Percentiles rank a stretch among this genome's conserved stretches.
Evolutionary conservation across 2,329 filamentous ascomycete species (phyloP).

Genomic region (Talaromyces amestolkiae): DNA sequence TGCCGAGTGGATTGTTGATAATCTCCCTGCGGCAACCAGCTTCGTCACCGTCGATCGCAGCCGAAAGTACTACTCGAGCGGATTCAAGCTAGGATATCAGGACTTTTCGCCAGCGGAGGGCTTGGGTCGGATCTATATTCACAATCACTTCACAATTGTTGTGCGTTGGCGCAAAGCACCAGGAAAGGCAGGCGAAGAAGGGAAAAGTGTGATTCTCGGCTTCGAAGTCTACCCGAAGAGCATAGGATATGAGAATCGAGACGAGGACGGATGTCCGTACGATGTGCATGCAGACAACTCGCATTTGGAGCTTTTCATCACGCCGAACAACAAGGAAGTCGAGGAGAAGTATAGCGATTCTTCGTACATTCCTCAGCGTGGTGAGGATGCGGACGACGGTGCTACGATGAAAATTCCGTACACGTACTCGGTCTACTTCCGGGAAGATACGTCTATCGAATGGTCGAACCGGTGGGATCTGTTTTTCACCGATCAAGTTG

Average conservation of each 20-base stretch:
- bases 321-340: constrained; percentile 59
- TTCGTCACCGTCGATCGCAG: constrained; percentile 83
- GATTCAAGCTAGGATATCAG: constrained; percentile 82
- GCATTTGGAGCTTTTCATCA: constrained; percentile 67
- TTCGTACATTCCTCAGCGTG: constrained; percentile 58
- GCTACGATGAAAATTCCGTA: constrained; percentile 73
- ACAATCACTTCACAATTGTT: constrained; percentile 86
- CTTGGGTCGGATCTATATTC: constrained; percentile 68
- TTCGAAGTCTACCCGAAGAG: constrained; percentile 92
- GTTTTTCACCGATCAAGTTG: constrained; percentile 84
- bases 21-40: constrained; percentile 81
- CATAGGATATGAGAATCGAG: constrained; percentile 62
- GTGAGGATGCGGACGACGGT: constrained; percentile 60
- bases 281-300: constrained; percentile 63
- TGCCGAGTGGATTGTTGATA: constrained; percentile 92
- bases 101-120: constrained; percentile 61
- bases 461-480: constrained; percentile 85
- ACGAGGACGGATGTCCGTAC: constrained; percentile 64
- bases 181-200: constrained; percentile 64
- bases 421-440: constrained; percentile 87
- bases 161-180: constrained; percentile 73
- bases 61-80: constrained; percentile 82
- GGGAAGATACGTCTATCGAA: constrained; percentile 74
- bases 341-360: constrained; percentile 57
- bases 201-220: constrained; percentile 77